Evolutionary conservation across 345 rosid genomes (phyloP).

Genomic region (Pistacia integerrima): DNA sequence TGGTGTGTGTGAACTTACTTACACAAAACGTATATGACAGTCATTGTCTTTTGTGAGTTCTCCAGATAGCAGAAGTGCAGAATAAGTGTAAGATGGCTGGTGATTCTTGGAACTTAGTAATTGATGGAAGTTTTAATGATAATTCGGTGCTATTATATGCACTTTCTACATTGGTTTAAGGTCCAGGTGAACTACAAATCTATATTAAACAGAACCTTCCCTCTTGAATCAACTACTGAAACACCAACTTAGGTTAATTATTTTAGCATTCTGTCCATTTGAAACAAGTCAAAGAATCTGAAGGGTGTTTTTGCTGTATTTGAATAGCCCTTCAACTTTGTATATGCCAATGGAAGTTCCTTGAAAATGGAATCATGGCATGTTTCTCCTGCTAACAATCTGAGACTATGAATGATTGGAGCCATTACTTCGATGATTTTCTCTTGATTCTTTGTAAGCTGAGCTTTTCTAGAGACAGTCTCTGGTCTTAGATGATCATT

Average conservation of each 20-base stretch:
- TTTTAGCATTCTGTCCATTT: not conserved
- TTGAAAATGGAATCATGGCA: too few species aligned
- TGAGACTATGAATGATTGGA: not conserved
- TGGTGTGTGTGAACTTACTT: not conserved
- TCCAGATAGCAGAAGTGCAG: not conserved
- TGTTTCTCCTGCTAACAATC: not conserved
- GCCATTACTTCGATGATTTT: too few species aligned
- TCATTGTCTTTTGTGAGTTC: not conserved
- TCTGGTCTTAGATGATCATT: too few species aligned
- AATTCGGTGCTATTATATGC: not conserved
- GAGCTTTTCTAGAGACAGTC: too few species aligned
- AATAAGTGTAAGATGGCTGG: not conserved
- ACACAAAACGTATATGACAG: not conserved
- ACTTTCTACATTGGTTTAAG: not conserved
- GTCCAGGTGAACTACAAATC: not conserved
- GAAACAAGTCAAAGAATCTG: not conserved
- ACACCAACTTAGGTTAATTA: not conserved
- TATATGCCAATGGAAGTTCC: too few species aligned
- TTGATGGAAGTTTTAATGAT: not conserved
- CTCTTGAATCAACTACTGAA: not conserved
- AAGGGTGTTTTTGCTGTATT: too few species aligned
- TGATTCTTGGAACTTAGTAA: not conserved
- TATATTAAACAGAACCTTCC: not conserved
- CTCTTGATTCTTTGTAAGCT: too few species aligned
- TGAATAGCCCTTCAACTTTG: not conserved